Base-by-base conservation (phyloP, 805 yeast genomes). In the Lipomyces kockii region DNA sequence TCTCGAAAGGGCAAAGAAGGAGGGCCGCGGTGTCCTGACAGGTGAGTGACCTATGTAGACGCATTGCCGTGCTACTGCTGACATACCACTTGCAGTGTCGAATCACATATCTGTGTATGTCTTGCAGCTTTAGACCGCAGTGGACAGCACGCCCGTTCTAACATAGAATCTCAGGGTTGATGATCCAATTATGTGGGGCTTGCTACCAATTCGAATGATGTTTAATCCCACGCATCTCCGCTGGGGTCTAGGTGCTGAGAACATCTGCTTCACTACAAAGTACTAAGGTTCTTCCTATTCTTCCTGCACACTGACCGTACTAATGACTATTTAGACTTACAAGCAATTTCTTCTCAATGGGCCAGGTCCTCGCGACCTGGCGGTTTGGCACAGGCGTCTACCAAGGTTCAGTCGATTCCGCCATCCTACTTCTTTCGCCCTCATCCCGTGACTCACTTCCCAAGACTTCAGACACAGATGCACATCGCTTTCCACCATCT, bases 171-270 rank as follows among this genome's bases (percentile, higher is more conserved):
- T 27, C 56, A 72, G 81, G 3, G 90, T 92, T 29, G 99, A 94
- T 76, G 99, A 94, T 75, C 99, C 99, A 0, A 83, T 90, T 46
- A 80, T 91, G 56, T 94, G 96, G 91, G 97, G 96, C 0, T 85
- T 89, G 46, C 81, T 93, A 66, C 97, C 98, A 0, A 83, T 88
- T 85, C 82, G 86, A 51, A 85, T 85, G 72, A 89, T 86, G 72
- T 78, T 80, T 14, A 85, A 86, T 64, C 79, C 90, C 20, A 89
- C 87, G 69, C 84, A 85, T 62, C 86, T 92, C 63, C 83, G 99
- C 74, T 94, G 98, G 98, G 93, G 97, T 4, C 82, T 95, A 64
- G 99, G 97, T 0, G 99, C 99, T 11, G 86, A 89, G 61, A 93
- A 95, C 76, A 86, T 94, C 52, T 94, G 98, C 76, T 94, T 95